These are phyloP conservation scores for Histomonas meleagridis DNA, from an alignment of 208 protist species.

Conservation along the genomic window DNA sequence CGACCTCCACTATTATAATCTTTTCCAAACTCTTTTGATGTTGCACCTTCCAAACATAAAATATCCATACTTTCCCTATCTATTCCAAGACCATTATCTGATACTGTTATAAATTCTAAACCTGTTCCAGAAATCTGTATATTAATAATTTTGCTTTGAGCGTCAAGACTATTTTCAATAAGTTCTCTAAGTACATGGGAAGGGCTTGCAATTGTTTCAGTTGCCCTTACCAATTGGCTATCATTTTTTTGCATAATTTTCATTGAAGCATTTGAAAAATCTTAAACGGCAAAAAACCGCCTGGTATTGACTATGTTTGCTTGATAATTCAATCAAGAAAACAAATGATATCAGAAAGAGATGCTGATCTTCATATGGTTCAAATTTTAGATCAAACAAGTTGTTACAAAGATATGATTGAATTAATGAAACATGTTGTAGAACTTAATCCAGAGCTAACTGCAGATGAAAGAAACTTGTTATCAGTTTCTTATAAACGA, in stretches of 20 bases:
- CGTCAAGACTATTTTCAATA: constrained; percentile 2
- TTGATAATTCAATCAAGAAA: no score
- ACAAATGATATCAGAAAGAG: no score
- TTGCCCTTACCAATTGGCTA: not conserved
- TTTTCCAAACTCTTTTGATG: constrained; percentile 22
- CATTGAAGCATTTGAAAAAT: no score
- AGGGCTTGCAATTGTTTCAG: not conserved
- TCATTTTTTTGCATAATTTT: not conserved
- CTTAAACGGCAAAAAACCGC: no score
- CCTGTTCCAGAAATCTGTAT: not conserved
- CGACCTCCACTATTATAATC: not conserved
- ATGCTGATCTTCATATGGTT: not conserved
- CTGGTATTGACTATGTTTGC: no score
- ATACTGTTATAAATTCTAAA: not conserved
- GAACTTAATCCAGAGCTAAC: constrained; percentile 43
- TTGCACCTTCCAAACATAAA: not conserved
- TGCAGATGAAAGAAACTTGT: constrained; percentile 95
- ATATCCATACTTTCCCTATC: not conserved
- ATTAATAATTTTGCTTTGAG: not conserved
- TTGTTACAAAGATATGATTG: not conserved
- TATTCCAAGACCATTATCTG: constrained; percentile 1
- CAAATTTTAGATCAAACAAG: not conserved
- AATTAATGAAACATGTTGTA: not conserved
- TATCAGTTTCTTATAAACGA: constrained; percentile 99
- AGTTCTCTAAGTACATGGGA: not conserved